Conservation (phyloP, 441 rosid species). For the Croton setiger region DNA sequence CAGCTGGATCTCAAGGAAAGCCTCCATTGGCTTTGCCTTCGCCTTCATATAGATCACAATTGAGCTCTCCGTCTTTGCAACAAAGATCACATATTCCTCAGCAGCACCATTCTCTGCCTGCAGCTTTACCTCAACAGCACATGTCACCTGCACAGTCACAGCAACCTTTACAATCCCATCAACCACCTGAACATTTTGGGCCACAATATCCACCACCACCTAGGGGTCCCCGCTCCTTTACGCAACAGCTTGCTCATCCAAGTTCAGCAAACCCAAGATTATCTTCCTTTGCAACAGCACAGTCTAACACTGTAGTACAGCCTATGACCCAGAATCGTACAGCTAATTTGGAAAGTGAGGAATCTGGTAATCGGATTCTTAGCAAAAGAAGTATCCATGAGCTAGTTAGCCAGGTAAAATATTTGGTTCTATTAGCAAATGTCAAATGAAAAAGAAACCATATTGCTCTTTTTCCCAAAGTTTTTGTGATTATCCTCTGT, state of each 20-base stretch:
- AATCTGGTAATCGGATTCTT: slow-evolving; percentile 57
- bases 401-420: slow-evolving; percentile 74
- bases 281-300: slow-evolving; percentile 45
- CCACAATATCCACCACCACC: slow-evolving; percentile 44
- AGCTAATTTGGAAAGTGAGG: slow-evolving; percentile 49
- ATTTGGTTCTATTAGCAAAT: slow-evolving; percentile 16
- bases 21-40: slow-evolving; percentile 83
- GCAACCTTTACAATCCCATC: slow-evolving; percentile 48
- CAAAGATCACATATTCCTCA: slow-evolving; percentile 67
- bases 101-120: slow-evolving; percentile 37
- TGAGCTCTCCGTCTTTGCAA: slow-evolving; percentile 61
- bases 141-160: slow-evolving; percentile 51
- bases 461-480: neutral
- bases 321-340: slow-evolving; percentile 43
- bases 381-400: slow-evolving; percentile 87
- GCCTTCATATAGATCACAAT: slow-evolving; percentile 61
- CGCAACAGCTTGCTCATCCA: slow-evolving; percentile 49
- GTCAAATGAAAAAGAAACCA: neutral
- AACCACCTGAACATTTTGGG: slow-evolving; percentile 48
- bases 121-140: slow-evolving; percentile 48
- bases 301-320: slow-evolving; percentile 40
- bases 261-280: slow-evolving; percentile 47
- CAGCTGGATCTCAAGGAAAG: slow-evolving; percentile 74
- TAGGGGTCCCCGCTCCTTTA: slow-evolving; percentile 49
- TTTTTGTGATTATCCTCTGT: neutral